phyloP scores from a whole-genome alignment of 441 rosid genomes.

The Melastoma candidum region DNA sequence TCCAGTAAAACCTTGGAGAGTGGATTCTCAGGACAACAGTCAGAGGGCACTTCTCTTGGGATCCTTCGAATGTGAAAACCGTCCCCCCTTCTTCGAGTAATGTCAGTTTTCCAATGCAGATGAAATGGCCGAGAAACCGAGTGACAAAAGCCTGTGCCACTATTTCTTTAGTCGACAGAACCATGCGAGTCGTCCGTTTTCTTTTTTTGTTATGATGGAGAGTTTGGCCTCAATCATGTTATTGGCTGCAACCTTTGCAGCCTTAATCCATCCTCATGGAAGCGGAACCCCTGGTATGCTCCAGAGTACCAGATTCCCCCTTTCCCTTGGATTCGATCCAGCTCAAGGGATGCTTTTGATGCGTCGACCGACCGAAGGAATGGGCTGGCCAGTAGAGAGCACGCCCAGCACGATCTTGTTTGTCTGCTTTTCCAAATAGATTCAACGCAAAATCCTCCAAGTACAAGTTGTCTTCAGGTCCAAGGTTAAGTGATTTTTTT shows the following conservation, averaged over 20 bases:
- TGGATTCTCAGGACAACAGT: constrained; percentile 47
- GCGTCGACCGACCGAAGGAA: constrained; percentile 69
- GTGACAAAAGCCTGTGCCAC: constrained; percentile 62
- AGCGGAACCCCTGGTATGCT: constrained; percentile 85
- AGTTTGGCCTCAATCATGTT: constrained; percentile 3
- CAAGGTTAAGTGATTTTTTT: no score
- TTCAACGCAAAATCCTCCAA: no score
- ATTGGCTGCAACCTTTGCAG: constrained; percentile 12
- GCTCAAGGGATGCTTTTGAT: constrained; percentile 64
- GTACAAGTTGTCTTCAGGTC: no score
- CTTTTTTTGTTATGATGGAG: not conserved
- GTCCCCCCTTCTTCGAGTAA: constrained; percentile 79
- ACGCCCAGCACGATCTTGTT: no score
- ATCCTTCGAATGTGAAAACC: constrained; percentile 46
- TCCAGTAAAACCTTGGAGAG: constrained; percentile 85
- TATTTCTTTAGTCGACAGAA: constrained; percentile 21
- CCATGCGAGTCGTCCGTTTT: not conserved
- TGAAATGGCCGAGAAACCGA: constrained; percentile 49
- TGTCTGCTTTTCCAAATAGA: no score
- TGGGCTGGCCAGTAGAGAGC: constrained; percentile 58
- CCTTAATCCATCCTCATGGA: constrained; percentile 88
- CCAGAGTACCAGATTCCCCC: constrained; percentile 87
- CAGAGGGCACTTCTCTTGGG: constrained; percentile 21
- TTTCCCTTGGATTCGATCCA: constrained; percentile 64
- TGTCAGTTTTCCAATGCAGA: constrained; percentile 44